These are phyloP conservation scores for Umbelopsis sp. DNA, from an alignment of 371 early-diverging fungal genomes.

Conservation along the genomic window DNA sequence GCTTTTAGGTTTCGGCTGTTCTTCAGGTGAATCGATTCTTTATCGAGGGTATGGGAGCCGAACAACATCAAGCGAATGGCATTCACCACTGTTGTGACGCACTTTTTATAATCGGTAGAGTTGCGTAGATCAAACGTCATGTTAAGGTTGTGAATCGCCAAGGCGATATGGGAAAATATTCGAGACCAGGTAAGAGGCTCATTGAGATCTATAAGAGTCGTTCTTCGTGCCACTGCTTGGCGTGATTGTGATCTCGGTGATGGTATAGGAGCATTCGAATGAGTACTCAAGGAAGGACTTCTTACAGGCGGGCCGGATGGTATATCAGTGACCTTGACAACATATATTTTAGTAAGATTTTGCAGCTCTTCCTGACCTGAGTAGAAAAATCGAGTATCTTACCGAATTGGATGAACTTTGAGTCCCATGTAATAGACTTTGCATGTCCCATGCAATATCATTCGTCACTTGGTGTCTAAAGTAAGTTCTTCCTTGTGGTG, in stretches of 20 bases:
- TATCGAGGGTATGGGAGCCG: constrained; percentile 75
- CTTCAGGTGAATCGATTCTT: constrained; percentile 62
- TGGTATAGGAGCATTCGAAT: constrained; percentile 1
- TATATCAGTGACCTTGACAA: not conserved
- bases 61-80: constrained; percentile 87
- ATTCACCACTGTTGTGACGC: constrained; percentile 68
- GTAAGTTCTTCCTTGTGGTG: constrained; percentile 1
- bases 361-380: not conserved
- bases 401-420: not conserved
- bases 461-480: not conserved
- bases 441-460: constrained; percentile 5
- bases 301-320: not conserved
- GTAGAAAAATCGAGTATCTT: not conserved
- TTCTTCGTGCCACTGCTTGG: constrained; percentile 1
- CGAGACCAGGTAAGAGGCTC: constrained; percentile 65
- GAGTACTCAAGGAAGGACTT: not conserved
- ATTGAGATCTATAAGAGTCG: constrained; percentile 18
- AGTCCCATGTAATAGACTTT: not conserved
- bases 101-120: constrained; percentile 46
- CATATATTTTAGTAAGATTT: not conserved
- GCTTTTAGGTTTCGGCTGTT: constrained; percentile 64
- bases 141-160: constrained; percentile 71
- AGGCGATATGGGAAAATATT: constrained; percentile 59
- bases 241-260: constrained; percentile 14
- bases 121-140: constrained; percentile 58